Evolutionary conservation across 352 stramenopile species (phyloP), one percentile per base, ranked within the genome.

Genomic region (Phytophthora podocarpi): DNA sequence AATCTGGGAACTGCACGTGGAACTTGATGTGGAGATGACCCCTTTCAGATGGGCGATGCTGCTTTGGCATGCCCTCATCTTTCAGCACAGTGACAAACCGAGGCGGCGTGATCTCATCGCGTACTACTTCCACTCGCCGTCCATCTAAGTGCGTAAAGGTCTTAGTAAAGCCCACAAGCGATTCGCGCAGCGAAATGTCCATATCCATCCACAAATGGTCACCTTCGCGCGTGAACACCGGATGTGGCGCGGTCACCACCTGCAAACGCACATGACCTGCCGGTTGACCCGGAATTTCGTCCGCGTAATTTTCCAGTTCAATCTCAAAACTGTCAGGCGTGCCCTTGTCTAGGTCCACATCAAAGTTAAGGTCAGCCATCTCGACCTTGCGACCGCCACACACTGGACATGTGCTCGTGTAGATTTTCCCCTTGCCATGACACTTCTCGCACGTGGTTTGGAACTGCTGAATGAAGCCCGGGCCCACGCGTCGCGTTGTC

Each of bases 191-290:
- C 26, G 93, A 89, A 74, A 99, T 98, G 57, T 93, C 89, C 67
- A 98, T 89, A 39, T 97, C 97, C 73, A 97, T 97, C 77, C 97
- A 97, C 36, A 99, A 80, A 57, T 99, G 69, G 74, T 99, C 91
- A 3, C 94, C 91, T 57, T 98, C 92, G 28, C 97, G 87, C 16
- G 96, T 87, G 67, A 98, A 99, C 5, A 92, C 45, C 4, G 85
- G 50, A 70, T 98, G 85, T 5, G 79, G 76, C 40, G 83, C 66
- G 20, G 97, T 97, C 21, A 89, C 58, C 34, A 99, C 75, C 28
- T 97, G 74, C 57, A 99, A 87, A 18, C 96, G 87, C 41, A 99
- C 68, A 76, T 99, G 91, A 37, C 97, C 97, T 10, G 97, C 78
- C 32, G 80, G 96, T 64, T 97, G 90, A 3, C 89, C 95, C 2